Evolutionary conservation across 176 grass and related monocot species (phyloP), one percentile per base, ranked within the genome.

Genomic region (Oryza meyeriana): DNA sequence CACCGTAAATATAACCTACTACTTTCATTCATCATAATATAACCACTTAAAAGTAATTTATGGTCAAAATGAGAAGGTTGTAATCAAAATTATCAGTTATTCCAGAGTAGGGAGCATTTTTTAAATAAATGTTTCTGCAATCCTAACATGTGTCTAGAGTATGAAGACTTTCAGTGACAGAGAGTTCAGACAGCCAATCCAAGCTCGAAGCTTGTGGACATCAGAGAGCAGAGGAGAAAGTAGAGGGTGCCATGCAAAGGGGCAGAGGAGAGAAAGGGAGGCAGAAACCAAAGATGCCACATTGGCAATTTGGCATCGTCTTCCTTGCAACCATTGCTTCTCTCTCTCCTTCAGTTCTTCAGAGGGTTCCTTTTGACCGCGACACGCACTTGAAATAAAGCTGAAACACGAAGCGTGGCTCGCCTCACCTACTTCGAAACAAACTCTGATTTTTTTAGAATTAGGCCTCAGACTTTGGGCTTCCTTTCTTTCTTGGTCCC

Each of bases 301-400:
- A 22, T 18, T 42, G 65, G 47, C 52, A 2, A 24, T 24, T 30
- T 17, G 61, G 5, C 66, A 61, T 83, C 33, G 3, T 77, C 63
- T 12, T 62, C 26, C 36, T 50, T 64, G 31, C 34, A 42, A 41
- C 29, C 35, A 11, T 25, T 33, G 36, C 27, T 41, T 74, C 2
- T 34, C 33, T 57, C 71, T 55, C 48, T 52, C 18, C 18, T 55
- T 55, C 50, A 55, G 50, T 25, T 69, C 7, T 70, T 24, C 17
- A n/a, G n/a, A n/a, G n/a, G n/a, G n/a, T 29, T 52, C 63, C 64
- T 81, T 90, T 86, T 83, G 88, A 90, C 88, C 84, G 83, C 84
- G 79, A 74, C 74, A 5, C 17, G 79, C 47, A 59, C 84, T 90
- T 31, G 84, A 86, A 86, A 86, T 52, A 83, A 90, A 86, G 84